These are phyloP conservation scores for Epichloe sp. DNA, from an alignment of 2,329 filamentous ascomycete species.

Conservation along the genomic window DNA sequence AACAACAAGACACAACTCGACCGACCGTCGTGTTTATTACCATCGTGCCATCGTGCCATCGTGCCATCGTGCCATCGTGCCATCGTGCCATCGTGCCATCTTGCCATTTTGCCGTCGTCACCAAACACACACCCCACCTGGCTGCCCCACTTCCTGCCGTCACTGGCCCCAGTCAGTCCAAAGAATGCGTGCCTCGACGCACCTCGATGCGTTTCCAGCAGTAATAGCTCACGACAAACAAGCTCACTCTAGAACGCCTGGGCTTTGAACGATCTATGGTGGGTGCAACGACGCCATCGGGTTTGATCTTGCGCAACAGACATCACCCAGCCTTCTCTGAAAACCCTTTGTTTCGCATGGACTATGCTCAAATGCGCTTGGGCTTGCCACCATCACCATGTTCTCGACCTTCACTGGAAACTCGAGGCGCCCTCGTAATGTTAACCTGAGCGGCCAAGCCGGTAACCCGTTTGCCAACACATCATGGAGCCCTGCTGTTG, in stretches of 20 bases:
- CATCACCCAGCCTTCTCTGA: neutral
- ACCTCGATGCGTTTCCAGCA: neutral
- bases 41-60: no score
- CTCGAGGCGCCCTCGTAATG: conserved; percentile 74
- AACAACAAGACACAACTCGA: no score
- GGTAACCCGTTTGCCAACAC: conserved; percentile 65
- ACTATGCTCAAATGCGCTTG: neutral
- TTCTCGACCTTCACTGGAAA: conserved; percentile 85
- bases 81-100: no score
- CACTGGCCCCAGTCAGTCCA: neutral
- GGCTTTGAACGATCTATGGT: neutral
- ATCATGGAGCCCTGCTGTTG: conserved; percentile 41
- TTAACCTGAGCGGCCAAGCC: conserved; percentile 81
- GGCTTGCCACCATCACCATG: conserved; percentile 39
- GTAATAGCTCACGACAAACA: neutral
- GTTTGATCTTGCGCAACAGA: neutral
- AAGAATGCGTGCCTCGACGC: neutral
- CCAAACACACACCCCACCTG: neutral
- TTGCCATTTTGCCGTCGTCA: neutral
- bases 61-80: no score
- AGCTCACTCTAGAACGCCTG: neutral
- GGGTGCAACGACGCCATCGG: neutral
- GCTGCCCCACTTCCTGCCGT: neutral
- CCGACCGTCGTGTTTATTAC: neutral
- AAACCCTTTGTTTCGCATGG: neutral